Evolutionary conservation across 495 filamentous ascomycete genomes (phyloP), one percentile per base, ranked within the genome.

Genomic region (Lophium mytilinum): DNA sequence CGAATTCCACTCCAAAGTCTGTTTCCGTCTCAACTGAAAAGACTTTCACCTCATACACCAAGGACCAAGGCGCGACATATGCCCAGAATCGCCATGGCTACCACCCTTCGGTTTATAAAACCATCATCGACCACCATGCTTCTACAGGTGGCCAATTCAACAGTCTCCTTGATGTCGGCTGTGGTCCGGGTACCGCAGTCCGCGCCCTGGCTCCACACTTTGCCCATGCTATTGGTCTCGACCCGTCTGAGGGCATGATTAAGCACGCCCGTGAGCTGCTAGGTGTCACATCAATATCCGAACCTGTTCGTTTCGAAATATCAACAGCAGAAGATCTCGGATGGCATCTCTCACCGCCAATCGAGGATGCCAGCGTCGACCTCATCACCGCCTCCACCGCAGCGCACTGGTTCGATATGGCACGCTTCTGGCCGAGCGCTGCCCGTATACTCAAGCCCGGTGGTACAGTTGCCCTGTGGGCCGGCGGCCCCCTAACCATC

Each of bases 341-440:
- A 21, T 36, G 36, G 1, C 36, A 61, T 5, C 48, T 61, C 40
- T 40, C 39, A 12, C 39, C 49, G 36, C 45, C 45, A 1, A 43
- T 63, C 24, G 12, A 6, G 33, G 71, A 63, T 33, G 53, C 21
- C 0, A 73, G 66, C 48, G 75, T 83, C 9, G 81, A 83, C 58
- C 61, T 83, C 33, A 66, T 85, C 46, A 76, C 70, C 1, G 73
- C 73, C 5, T 77, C 75, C 0, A 79, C 70, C 30, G 74, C 79
- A 0, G 75, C 78, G 8, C 82, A 84, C 60, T 86, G 81, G 81
- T 83, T 84, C 72, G 73, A 78, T 52, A 75, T 83, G 53, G 64
- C 80, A 7, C 69, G 76, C n/a, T 83, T 83, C 67, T 89, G 83
- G 80, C 68, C 70, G 0, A 72, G 72, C 10, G 71, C 83, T 19